Conservation (phyloP, 1,284 basidiomycete species). For the Apiotrichum porosum region DNA sequence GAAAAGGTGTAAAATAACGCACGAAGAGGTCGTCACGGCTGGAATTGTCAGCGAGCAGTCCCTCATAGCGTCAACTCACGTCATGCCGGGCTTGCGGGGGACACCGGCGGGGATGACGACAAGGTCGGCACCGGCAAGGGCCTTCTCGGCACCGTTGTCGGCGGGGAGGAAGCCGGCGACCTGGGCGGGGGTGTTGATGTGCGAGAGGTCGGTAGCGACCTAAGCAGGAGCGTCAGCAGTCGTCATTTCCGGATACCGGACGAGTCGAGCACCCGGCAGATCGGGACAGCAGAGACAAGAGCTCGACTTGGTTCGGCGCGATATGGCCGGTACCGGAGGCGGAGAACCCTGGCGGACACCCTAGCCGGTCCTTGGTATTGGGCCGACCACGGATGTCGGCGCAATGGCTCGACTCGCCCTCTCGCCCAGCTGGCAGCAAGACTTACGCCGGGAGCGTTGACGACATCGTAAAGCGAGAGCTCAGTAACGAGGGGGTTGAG, state of each 20-base stretch:
- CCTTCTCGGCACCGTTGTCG: slow-evolving; percentile 46
- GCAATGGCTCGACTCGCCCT: background rate
- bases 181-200: slow-evolving; percentile 85
- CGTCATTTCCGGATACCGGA: too few species aligned
- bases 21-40: slow-evolving; percentile 97
- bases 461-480: slow-evolving; percentile 82
- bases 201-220: slow-evolving; percentile 83
- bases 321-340: background rate
- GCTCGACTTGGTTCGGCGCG: too few species aligned
- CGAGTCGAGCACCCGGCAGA: too few species aligned
- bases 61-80: slow-evolving; percentile 49
- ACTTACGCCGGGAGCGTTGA: slow-evolving; percentile 48
- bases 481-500: slow-evolving; percentile 75
- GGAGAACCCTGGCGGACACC: background rate
- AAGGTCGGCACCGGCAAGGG: slow-evolving; percentile 54
- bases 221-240: slow-evolving; percentile 13
- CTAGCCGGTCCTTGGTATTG: too few species aligned
- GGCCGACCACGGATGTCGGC: too few species aligned
- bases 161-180: slow-evolving; percentile 55
- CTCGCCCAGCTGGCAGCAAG: background rate
- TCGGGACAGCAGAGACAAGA: too few species aligned
- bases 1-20: slow-evolving; percentile 43
- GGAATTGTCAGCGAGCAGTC: slow-evolving; percentile 1
- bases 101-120: slow-evolving; percentile 98
- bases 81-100: slow-evolving; percentile 73